phyloP scores from a whole-genome alignment of 176 grass and related monocot species.

The Alloteropsis semialata region DNA sequence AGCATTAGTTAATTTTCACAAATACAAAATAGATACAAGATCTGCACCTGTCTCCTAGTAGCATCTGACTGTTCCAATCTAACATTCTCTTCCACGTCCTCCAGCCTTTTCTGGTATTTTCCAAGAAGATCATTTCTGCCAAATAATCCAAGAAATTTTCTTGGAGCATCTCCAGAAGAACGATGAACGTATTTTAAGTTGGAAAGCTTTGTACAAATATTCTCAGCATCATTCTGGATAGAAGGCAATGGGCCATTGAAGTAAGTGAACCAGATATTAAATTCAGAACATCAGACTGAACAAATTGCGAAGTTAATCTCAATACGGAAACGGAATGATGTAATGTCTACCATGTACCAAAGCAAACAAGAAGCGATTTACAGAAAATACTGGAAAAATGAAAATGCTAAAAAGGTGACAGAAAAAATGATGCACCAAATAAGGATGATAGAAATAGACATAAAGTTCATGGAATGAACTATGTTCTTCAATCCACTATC shows the following conservation, averaged over 20 bases:
- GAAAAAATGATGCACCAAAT: background rate
- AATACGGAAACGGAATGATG: background rate
- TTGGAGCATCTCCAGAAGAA: slow-evolving; percentile 27
- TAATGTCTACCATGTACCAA: background rate
- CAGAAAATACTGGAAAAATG: background rate
- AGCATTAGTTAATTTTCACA: background rate
- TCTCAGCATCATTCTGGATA: slow-evolving; percentile 78
- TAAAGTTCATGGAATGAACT: background rate
- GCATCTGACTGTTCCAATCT: slow-evolving; percentile 75
- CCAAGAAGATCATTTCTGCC: slow-evolving; percentile 46
- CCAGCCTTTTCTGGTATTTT: slow-evolving; percentile 68
- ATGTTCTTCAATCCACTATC: background rate
- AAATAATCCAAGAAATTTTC: slow-evolving; percentile 73
- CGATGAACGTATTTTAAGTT: slow-evolving; percentile 52
- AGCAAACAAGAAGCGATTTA: background rate
- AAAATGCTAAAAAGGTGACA: background rate
- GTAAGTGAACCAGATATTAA: background rate
- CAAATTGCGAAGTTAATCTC: background rate
- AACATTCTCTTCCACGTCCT: slow-evolving; percentile 86
- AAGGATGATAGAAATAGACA: background rate
- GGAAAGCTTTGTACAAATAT: slow-evolving; percentile 65
- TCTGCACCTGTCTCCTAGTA: slow-evolving; percentile 60
- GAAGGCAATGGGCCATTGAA: slow-evolving; percentile 24
- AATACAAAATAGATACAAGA: background rate
- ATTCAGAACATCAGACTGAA: slow-evolving; percentile 16